Evolutionary conservation across 2,329 filamentous ascomycete species (phyloP).

Genomic region (Exophiala xenobiotica): DNA sequence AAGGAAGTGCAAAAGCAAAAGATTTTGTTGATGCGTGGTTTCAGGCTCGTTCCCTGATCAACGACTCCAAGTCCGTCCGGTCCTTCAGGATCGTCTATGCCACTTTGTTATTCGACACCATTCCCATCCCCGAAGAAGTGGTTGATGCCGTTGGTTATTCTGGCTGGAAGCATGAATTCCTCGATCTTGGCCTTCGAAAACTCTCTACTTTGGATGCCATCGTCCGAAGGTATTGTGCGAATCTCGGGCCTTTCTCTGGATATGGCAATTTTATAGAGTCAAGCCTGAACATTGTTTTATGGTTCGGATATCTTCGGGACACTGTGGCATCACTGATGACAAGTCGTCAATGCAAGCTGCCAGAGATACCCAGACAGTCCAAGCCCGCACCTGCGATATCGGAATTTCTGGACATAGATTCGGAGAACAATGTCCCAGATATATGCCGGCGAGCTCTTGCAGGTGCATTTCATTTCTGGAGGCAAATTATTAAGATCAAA

Average conservation of each 20-base stretch:
- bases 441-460: background rate
- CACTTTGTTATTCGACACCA: constrained; percentile 30
- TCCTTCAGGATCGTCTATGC: constrained; percentile 31
- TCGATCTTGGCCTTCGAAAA: background rate
- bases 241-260: constrained; percentile 25
- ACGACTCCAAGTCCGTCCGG: constrained; percentile 10
- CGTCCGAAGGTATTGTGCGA: constrained; percentile 25
- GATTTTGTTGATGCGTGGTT: constrained; percentile 3
- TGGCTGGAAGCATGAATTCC: background rate
- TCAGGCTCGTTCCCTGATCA: constrained; percentile 18
- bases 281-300: constrained; percentile 27
- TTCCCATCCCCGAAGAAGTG: constrained; percentile 22
- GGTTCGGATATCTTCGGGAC: constrained; percentile 32
- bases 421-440: background rate
- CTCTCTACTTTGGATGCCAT: constrained; percentile 8
- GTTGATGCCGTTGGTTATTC: background rate
- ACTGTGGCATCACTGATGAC: constrained; percentile 29
- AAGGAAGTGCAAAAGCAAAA: background rate
- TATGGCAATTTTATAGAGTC: constrained; percentile 27
- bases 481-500: background rate
- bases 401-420: too few species aligned
- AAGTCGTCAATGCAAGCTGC: constrained; percentile 24
- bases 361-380: constrained; percentile 4
- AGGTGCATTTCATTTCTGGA: background rate
- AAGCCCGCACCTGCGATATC: too few species aligned